Evolutionary conservation across 495 filamentous ascomycete species (phyloP), one percentile per base, ranked within the genome.

Genomic region (Cercophora samala): DNA sequence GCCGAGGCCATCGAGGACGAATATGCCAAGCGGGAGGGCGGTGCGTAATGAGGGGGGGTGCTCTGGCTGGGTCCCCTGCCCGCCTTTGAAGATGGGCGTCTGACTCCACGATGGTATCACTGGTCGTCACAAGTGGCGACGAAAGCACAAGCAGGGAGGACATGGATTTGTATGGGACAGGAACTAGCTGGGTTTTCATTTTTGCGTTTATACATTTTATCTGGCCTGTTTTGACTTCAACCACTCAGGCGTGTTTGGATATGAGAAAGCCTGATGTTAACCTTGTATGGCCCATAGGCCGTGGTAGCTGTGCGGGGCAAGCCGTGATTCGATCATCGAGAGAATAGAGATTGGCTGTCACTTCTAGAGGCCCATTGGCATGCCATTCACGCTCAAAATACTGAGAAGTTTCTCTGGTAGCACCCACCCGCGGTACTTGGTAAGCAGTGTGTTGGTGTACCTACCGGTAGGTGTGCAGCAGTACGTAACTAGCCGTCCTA

Each of bases 11-110:
- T 82, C 22, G 80, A 82, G 68, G 79, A 83, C 6, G 81, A 83
- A 65, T 82, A 83, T 66, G 80, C 80, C 61, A 84, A 82, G 66
- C 75, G 82, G 13, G 81, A 83, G 68, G 81, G 81, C 19, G 81
- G 81, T 26, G 81, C 81, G 24, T 83, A 60, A 79, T 11, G 37
- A 46, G 37, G 13, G 37, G n/a, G 3, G 11, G 13, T 13, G 37
- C 6, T 17, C 9, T 46, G 37, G 15, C 1, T 1, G 37, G 37
- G 15, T 46, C 3, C 3, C 37, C 3, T 46, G 9, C 13, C 13
- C 37, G 2, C 15, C 5, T 46, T 9, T 46, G 26, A 29, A 46
- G 11, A 8, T 46, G 11, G 37, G 15, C 8, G 37, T 11, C 3
- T 46, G 37, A 17, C 37, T 13, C 37, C 37, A 46, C 3, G 37